phyloP scores from a whole-genome alignment of 441 rosid species.

The Populus hybrid region DNA sequence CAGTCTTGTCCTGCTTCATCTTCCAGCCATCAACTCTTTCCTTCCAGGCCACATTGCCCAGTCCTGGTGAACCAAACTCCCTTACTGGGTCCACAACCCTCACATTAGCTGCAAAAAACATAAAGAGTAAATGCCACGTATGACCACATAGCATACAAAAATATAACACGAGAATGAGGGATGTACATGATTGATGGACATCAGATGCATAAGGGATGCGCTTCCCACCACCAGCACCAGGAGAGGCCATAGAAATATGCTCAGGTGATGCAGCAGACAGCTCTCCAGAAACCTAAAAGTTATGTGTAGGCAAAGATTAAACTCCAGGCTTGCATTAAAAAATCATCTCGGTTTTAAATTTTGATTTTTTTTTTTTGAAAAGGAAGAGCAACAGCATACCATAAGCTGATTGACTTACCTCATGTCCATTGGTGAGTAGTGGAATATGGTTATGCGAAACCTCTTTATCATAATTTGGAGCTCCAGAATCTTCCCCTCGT shows the following conservation, averaged over 20 bases:
- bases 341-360: too few species aligned
- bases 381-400: constrained; percentile 3
- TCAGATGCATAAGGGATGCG: constrained; percentile 55
- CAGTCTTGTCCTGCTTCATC: too few species aligned
- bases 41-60: too few species aligned
- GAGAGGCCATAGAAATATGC: constrained; percentile 79
- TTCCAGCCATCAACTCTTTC: too few species aligned
- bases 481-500: constrained; percentile 63
- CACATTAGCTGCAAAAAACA: constrained; percentile 52
- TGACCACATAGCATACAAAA: constrained; percentile 3
- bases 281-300: constrained; percentile 85
- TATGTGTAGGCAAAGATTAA: constrained; percentile 13
- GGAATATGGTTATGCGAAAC: constrained; percentile 81
- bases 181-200: constrained; percentile 61
- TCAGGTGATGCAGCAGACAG: constrained; percentile 97
- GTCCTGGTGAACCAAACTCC: too few species aligned
- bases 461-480: constrained; percentile 81
- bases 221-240: constrained; percentile 64
- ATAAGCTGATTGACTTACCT: constrained; percentile 42
- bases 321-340: background rate
- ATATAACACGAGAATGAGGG: constrained; percentile 18
- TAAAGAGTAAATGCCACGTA: constrained; percentile 12
- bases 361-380: background rate
- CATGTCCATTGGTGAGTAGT: constrained; percentile 77
- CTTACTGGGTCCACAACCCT: too few species aligned